Evolutionary conservation across 2,329 filamentous ascomycete genomes (phyloP).

Genomic region (Pseudocercospora vitis): DNA sequence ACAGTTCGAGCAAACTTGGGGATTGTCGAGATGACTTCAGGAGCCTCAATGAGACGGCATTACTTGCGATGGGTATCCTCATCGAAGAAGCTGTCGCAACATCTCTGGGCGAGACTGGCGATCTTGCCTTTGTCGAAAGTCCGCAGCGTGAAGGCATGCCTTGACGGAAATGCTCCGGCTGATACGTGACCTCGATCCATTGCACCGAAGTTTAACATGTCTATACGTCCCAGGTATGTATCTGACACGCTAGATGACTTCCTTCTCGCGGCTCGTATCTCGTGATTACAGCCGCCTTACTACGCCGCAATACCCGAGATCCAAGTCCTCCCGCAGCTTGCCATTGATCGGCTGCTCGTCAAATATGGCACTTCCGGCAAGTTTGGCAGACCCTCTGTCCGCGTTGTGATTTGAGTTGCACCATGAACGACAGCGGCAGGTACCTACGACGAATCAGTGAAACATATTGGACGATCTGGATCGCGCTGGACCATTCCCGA

Average conservation of each 20-base stretch:
- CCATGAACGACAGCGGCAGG: constrained; percentile 20
- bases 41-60: constrained; percentile 75
- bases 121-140: constrained; percentile 68
- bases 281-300: constrained; percentile 45
- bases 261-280: not conserved
- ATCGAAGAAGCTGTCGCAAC: constrained; percentile 68
- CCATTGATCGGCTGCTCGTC: constrained; percentile 36
- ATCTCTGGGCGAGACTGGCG: constrained; percentile 63
- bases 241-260: not conserved
- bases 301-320: constrained; percentile 45
- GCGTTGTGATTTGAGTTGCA: constrained; percentile 31
- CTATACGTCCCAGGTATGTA: not conserved
- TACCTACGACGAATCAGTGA: no score
- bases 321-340: constrained; percentile 49
- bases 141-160: not conserved
- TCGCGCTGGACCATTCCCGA: constrained; percentile 40
- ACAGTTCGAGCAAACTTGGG: constrained; percentile 44
- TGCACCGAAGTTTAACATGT: not conserved
- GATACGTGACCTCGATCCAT: not conserved
- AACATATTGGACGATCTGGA: no score
- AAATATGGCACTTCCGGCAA: constrained; percentile 29
- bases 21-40: constrained; percentile 45
- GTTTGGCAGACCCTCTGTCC: constrained; percentile 26
- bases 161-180: not conserved
- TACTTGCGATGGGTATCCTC: constrained; percentile 72